A percentile compares a stretch with the other conserved stretches of the same genome.
These are phyloP conservation scores for Plantago coronopus DNA, from an alignment of 305 asterid species.

Conservation along the genomic window DNA sequence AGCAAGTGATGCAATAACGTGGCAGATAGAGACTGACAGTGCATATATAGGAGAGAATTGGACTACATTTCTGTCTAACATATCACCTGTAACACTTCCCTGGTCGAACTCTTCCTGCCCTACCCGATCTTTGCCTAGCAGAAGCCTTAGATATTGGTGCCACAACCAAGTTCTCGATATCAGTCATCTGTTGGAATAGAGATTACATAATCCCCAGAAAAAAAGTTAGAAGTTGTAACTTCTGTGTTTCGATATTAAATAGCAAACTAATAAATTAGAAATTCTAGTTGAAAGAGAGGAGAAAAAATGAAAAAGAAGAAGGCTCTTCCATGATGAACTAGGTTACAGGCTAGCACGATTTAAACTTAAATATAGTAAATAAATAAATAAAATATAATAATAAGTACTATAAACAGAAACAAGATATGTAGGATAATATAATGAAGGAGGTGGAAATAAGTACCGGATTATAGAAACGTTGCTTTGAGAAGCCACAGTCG, in stretches of 20 bases:
- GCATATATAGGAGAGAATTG: slow-evolving; percentile 16
- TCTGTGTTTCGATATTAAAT: too few relatives aligned
- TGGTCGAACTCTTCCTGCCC: slow-evolving; percentile 97
- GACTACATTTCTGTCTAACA: slow-evolving; percentile 14
- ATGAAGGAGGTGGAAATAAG: slow-evolving; percentile 16
- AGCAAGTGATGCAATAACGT: too few relatives aligned
- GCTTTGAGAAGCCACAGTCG: slow-evolving; percentile 95
- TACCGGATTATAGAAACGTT: slow-evolving; percentile 91
- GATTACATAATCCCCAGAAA: slow-evolving; percentile 14
- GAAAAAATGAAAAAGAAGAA: too few relatives aligned
- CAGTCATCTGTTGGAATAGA: slow-evolving; percentile 57
- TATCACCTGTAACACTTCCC: slow-evolving; percentile 94
- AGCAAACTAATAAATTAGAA: too few relatives aligned
- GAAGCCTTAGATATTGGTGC: slow-evolving; percentile 95
- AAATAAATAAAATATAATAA: too few relatives aligned
- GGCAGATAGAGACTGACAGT: background rate
- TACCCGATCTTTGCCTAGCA: slow-evolving; percentile 95
- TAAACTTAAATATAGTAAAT: background rate
- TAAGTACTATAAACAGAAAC: too few relatives aligned
- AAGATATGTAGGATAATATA: slow-evolving; percentile 1
- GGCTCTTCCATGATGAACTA: too few relatives aligned
- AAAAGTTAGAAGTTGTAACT: slow-evolving; percentile 12
- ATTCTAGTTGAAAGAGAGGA: too few relatives aligned
- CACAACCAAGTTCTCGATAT: slow-evolving; percentile 84
- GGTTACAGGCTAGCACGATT: too few relatives aligned